Conservation (phyloP, 495 filamentous ascomycete genomes). For the Aspergillus diversus region DNA sequence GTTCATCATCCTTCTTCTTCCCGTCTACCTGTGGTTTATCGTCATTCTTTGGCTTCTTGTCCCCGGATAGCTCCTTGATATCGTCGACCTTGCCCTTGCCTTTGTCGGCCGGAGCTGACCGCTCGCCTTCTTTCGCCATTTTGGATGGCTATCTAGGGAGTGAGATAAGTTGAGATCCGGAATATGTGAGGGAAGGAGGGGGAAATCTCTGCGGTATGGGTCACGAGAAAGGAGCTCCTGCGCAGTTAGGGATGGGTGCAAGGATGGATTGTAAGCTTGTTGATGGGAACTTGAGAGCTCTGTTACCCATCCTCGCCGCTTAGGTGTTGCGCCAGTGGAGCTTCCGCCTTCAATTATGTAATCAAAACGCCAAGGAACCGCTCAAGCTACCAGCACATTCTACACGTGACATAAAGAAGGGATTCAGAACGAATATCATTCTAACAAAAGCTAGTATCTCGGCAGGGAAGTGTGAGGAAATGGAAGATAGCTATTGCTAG, state of each 20-base stretch:
- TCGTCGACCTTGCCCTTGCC: constrained; percentile 90
- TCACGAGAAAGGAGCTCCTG: constrained; percentile 27
- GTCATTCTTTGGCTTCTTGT: constrained; percentile 66
- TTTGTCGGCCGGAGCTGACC: constrained; percentile 83
- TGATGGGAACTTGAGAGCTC: constrained; percentile 45
- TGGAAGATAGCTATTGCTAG: neutral
- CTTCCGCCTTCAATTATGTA: constrained; percentile 43
- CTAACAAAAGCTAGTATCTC: too few relatives aligned
- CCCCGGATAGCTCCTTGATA: constrained; percentile 57
- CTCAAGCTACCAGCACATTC: constrained; percentile 3
- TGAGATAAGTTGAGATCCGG: constrained; percentile 16
- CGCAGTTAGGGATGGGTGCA: constrained; percentile 35
- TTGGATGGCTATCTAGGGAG: constrained; percentile 45
- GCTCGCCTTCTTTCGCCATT: constrained; percentile 94
- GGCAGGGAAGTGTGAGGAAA: too few relatives aligned
- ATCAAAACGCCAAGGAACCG: constrained; percentile 30
- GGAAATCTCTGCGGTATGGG: constrained; percentile 22
- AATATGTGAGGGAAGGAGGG: constrained; percentile 2
- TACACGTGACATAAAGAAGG: constrained; percentile 11
- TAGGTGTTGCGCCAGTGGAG: constrained; percentile 42
- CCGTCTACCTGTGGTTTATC: constrained; percentile 73
- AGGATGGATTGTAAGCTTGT: constrained; percentile 45
- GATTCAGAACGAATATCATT: too few relatives aligned
- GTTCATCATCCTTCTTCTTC: constrained; percentile 71
- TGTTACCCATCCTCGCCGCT: constrained; percentile 30